A percentile compares a stretch with the other conserved stretches of the same genome.
Evolutionary conservation across 257 asterid genomes (phyloP).

Genomic region (Nicotiana paniculata): DNA sequence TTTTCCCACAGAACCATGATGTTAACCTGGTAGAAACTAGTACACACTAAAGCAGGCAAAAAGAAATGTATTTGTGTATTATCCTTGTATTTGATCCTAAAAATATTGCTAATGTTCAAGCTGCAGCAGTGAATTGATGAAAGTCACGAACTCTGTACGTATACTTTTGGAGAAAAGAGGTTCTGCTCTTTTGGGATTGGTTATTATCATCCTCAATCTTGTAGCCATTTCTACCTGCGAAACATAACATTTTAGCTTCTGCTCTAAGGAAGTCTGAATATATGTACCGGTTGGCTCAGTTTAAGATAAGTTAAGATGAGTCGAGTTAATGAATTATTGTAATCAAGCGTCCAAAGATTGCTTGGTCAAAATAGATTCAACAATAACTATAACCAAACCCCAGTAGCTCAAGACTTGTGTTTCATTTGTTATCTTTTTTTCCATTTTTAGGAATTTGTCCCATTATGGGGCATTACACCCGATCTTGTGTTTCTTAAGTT

Average conservation of each 20-base stretch:
- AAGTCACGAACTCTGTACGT: background rate
- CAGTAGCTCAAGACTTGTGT: background rate
- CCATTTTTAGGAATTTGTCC: background rate
- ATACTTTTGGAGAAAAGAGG: background rate
- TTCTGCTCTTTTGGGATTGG: background rate
- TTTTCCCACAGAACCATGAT: background rate
- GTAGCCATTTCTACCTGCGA: background rate
- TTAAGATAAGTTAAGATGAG: background rate
- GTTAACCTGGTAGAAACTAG: background rate
- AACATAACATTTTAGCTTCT: too few relatives aligned
- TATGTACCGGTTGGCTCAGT: background rate
- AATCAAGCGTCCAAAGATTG: background rate
- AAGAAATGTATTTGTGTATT: background rate
- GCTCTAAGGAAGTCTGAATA: too few relatives aligned
- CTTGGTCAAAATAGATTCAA: background rate
- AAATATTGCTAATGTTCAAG: background rate
- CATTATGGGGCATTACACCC: too few relatives aligned
- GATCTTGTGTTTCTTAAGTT: too few relatives aligned
- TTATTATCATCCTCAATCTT: background rate
- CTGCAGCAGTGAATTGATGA: constrained; percentile 4
- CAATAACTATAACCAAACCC: background rate
- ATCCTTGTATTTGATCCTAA: background rate
- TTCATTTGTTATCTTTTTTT: background rate
- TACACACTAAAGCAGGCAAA: background rate
- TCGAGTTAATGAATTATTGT: background rate